Evolutionary conservation across 2,329 filamentous ascomycete species (phyloP).

Genomic region (Periconia digitata): DNA sequence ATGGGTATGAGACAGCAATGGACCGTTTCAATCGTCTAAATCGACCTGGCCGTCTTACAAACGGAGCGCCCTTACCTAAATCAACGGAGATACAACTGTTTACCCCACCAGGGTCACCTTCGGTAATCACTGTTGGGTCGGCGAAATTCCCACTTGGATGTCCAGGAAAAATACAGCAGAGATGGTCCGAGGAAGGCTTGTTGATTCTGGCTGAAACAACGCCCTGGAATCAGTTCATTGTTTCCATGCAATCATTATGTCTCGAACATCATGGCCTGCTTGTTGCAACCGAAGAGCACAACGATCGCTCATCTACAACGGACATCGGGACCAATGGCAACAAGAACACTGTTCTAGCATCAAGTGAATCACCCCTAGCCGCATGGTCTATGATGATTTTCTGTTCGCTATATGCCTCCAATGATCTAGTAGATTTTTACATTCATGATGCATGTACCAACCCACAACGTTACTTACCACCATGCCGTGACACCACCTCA

Average conservation of each 20-base stretch:
- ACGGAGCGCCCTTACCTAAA: too few species aligned
- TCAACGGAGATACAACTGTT: background rate
- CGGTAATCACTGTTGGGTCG: background rate
- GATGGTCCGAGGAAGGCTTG: background rate
- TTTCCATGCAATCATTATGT: background rate
- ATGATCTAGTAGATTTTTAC: background rate
- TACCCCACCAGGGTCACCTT: background rate
- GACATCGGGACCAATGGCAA: too few species aligned
- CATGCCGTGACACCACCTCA: background rate
- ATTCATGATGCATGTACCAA: background rate
- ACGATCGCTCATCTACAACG: background rate
- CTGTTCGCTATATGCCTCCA: background rate
- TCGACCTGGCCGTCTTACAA: too few species aligned
- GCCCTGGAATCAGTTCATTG: background rate
- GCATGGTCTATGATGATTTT: background rate
- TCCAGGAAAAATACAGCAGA: background rate
- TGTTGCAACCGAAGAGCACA: background rate
- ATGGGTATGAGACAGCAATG: constrained; percentile 1
- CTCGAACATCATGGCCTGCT: background rate
- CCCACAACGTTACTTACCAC: background rate
- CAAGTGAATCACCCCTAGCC: too few species aligned
- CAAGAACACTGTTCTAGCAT: too few species aligned
- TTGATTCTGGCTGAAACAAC: background rate
- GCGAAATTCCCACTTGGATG: background rate
- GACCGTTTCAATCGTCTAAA: constrained; percentile 1